Conservation (phyloP, 2,329 filamentous ascomycete species). For the Verticillium longisporum region DNA sequence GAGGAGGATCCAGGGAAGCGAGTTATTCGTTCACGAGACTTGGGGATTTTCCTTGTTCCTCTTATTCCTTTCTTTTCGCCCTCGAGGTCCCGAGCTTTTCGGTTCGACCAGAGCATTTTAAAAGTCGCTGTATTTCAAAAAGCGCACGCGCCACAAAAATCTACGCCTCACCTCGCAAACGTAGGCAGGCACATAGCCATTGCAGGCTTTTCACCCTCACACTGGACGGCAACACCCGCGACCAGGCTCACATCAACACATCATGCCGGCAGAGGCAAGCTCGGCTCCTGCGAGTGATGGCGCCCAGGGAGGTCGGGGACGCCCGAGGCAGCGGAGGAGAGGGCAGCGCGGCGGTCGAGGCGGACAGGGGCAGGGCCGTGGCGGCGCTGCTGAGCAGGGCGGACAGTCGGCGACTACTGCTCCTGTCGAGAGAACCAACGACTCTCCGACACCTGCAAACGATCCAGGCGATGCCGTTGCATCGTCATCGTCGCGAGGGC, state of each 20-base stretch:
- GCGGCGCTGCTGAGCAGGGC: neutral
- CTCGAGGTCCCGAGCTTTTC: neutral
- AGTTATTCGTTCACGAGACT: neutral
- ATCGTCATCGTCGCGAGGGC: constrained; percentile 9
- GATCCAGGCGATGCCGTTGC: neutral
- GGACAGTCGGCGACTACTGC: neutral
- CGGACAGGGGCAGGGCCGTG: neutral
- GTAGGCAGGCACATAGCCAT: neutral
- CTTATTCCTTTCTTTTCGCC: neutral
- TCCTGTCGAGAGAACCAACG: neutral
- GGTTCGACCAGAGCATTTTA: constrained; percentile 10
- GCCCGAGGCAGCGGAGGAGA: neutral
- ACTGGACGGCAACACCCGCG: neutral
- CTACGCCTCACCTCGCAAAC: neutral
- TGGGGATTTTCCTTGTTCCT: neutral
- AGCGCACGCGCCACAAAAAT: constrained; percentile 24
- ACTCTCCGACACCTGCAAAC: neutral
- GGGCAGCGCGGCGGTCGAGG: neutral
- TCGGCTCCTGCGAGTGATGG: constrained; percentile 13
- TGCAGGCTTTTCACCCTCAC: neutral
- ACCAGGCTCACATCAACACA: constrained; percentile 8
- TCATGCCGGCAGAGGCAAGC: constrained; percentile 22
- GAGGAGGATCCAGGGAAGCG: neutral
- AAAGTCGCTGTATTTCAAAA: constrained; percentile 42
- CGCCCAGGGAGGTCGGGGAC: constrained; percentile 13